Percentiles rank a stretch among this genome's conserved stretches.
phyloP scores from a whole-genome alignment of 768 basidiomycete species.

The Agrocybe chaxingu region DNA sequence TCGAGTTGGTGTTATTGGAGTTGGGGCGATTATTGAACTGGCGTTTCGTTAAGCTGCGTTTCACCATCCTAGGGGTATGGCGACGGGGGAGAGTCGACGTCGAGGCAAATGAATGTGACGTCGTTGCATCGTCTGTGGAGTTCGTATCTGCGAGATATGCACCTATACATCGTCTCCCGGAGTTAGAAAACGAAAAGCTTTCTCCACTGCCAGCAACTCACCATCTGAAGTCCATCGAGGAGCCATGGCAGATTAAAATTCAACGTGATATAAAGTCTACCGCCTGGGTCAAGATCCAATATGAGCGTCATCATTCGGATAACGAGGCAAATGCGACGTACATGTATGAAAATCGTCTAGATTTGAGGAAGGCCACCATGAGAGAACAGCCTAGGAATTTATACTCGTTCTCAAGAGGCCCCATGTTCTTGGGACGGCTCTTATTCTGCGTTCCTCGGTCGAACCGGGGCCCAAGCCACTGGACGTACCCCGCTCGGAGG shows the following conservation, averaged over 20 bases:
- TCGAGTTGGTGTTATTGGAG: no score
- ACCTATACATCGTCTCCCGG: no score
- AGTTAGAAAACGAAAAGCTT: neutral
- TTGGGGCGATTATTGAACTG: no score
- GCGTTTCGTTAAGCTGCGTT: no score
- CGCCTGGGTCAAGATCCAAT: slow-evolving; percentile 1
- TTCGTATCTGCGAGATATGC: no score
- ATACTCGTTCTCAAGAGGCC: slow-evolving; percentile 11
- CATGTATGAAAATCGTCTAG: slow-evolving; percentile 14
- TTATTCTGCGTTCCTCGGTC: slow-evolving; percentile 12
- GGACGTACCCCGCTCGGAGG: slow-evolving; percentile 10
- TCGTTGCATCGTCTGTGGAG: no score
- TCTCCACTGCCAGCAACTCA: neutral
- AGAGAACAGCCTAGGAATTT: slow-evolving; percentile 11
- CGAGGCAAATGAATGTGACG: no score
- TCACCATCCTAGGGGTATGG: no score
- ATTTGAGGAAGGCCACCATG: slow-evolving; percentile 12
- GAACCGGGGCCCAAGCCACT: slow-evolving; percentile 13
- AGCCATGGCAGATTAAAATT: slow-evolving; percentile 5
- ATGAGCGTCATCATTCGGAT: slow-evolving; percentile 2
- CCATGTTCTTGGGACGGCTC: slow-evolving; percentile 10
- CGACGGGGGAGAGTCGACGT: no score
- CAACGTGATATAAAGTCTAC: slow-evolving; percentile 2
- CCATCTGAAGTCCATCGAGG: slow-evolving; percentile 6
- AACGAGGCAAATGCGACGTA: neutral